phyloP scores from a whole-genome alignment of 2,329 filamentous ascomycete genomes.

The Fusarium drepaniforme region DNA sequence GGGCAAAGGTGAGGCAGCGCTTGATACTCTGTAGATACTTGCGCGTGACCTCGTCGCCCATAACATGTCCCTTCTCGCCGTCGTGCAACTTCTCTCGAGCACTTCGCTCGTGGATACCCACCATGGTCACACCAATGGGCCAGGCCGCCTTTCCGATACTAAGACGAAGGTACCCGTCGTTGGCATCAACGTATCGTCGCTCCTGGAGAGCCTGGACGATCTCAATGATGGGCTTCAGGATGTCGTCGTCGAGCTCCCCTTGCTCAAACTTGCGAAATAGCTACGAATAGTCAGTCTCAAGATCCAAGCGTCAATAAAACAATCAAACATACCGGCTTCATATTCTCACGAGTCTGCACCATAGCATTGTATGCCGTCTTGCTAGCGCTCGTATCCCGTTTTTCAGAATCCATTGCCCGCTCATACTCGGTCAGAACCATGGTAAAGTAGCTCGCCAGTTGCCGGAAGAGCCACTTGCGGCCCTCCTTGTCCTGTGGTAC shows the following conservation, averaged over 20 bases:
- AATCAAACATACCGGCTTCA: constrained; percentile 73
- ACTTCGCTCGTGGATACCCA: constrained; percentile 97
- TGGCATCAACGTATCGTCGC: constrained; percentile 93
- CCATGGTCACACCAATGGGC: constrained; percentile 99
- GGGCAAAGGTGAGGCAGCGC: constrained; percentile 93
- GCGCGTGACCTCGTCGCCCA: constrained; percentile 95
- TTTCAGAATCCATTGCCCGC: constrained; percentile 76
- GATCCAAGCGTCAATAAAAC: accelerated
- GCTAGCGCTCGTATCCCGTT: constrained; percentile 77
- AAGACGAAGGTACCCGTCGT: constrained; percentile 91
- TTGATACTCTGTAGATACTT: constrained; percentile 99
- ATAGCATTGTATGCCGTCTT: constrained; percentile 87
- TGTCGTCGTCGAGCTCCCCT: constrained; percentile 80
- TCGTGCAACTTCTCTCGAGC: constrained; percentile 96
- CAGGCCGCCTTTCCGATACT: constrained; percentile 98
- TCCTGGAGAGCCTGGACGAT: constrained; percentile 93
- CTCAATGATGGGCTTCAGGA: constrained; percentile 87
- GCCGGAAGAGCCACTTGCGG: constrained; percentile 81
- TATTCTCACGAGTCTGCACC: constrained; percentile 87
- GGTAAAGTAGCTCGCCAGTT: constrained; percentile 95
- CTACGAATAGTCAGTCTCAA: constrained; percentile 46
- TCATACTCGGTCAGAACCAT: constrained; percentile 95
- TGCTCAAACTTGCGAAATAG: constrained; percentile 92
- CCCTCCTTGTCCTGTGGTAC: constrained; percentile 74
- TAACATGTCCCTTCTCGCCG: constrained; percentile 90